A percentile compares a stretch with the other conserved stretches of the same genome.
Evolutionary conservation across 148 eudicot species (phyloP).

Genomic region (Selenicereus undatus): DNA sequence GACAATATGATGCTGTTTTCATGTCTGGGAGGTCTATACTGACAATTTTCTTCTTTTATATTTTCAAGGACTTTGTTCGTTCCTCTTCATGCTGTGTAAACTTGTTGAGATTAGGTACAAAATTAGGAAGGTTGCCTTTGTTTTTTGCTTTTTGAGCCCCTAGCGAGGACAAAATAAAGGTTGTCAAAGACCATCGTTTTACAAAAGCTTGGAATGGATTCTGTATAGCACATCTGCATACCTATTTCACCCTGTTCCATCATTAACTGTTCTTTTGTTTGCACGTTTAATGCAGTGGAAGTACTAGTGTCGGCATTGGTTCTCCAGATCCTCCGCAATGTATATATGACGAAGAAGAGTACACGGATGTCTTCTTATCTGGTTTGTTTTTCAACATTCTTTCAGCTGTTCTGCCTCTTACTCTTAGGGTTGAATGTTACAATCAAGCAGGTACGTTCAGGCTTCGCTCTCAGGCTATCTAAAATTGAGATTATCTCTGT

Average conservation of each 20-base stretch:
- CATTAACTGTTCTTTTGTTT: slow-evolving; percentile 6
- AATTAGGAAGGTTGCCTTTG: not conserved
- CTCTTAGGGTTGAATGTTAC: not conserved
- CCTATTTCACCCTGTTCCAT: not conserved
- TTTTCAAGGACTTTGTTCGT: not conserved
- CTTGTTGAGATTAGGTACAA: not conserved
- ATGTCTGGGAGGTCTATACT: slow-evolving; percentile 88
- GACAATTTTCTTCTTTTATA: not conserved
- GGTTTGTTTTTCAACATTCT: slow-evolving; percentile 35
- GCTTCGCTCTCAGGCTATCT: not conserved
- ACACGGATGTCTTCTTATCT: slow-evolving; percentile 84
- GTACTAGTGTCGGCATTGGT: slow-evolving; percentile 92
- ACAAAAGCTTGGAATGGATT: not conserved
- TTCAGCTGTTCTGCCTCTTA: not conserved
- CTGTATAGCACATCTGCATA: not conserved
- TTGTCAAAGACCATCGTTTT: not conserved
- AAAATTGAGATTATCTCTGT: not conserved
- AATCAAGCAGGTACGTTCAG: not conserved
- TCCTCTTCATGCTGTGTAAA: not conserved
- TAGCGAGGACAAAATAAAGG: too few relatives aligned
- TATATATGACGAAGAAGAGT: slow-evolving; percentile 88
- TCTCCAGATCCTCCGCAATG: slow-evolving; percentile 97
- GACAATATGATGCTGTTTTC: slow-evolving; percentile 93
- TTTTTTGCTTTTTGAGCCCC: too few relatives aligned
- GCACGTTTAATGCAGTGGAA: slow-evolving; percentile 62